Evolutionary conservation across 768 basidiomycete genomes (phyloP).

Genomic region (Lentinula sp.): DNA sequence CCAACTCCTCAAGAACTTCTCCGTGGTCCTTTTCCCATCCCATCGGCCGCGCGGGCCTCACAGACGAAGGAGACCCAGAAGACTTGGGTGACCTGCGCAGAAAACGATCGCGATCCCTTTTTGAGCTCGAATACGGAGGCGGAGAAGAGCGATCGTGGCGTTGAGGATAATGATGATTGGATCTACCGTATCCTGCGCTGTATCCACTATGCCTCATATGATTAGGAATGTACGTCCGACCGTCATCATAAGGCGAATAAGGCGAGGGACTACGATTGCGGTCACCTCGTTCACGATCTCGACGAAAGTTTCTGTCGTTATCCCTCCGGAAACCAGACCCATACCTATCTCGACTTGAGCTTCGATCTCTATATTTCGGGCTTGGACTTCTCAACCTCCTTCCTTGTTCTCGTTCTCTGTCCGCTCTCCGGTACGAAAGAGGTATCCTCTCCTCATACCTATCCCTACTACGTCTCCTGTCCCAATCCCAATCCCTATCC

Average conservation of each 20-base stretch:
- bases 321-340: not conserved
- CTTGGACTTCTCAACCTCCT: not conserved
- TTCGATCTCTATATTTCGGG: not conserved
- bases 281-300: not conserved
- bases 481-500: conserved; percentile 9
- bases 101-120: not conserved
- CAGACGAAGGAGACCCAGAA: conserved; percentile 24
- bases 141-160: conserved; percentile 7
- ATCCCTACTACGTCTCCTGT: conserved; percentile 10
- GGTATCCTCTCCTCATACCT: not conserved
- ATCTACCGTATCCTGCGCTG: not conserved
- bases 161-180: conserved; percentile 7
- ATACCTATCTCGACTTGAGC: not conserved
- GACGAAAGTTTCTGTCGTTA: not conserved
- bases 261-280: conserved; percentile 1
- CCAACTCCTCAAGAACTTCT: conserved; percentile 43
- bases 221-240: not conserved
- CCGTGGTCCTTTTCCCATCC: conserved; percentile 30
- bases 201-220: not conserved
- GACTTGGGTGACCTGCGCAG: not conserved
- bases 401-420: conserved; percentile 10
- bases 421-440: not conserved
- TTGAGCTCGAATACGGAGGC: not conserved
- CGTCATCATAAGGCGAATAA: conserved; percentile 1
- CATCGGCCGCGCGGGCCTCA: conserved; percentile 2